phyloP scores from a whole-genome alignment of 2,329 filamentous ascomycete species.

The Apiospora koreana region DNA sequence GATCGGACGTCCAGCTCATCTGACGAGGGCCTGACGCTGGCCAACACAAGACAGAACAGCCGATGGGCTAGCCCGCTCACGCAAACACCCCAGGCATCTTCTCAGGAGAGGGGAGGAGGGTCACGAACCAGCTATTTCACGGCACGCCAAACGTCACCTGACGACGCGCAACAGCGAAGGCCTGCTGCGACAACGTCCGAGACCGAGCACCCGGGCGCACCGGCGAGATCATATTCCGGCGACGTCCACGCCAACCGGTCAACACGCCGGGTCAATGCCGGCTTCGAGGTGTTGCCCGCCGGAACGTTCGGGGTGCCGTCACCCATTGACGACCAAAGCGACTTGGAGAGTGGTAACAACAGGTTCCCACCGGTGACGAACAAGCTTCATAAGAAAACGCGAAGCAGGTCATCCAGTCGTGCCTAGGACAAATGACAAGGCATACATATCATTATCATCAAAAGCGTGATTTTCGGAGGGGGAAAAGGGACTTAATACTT shows the following conservation, averaged over 20 bases:
- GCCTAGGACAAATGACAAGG: not conserved
- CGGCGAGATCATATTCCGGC: conserved; percentile 30
- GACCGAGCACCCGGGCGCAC: conserved; percentile 10
- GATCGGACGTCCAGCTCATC: conserved; percentile 17
- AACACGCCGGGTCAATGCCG: conserved; percentile 28
- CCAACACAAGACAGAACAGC: conserved; percentile 6
- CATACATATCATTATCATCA: not conserved
- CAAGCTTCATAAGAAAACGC: conserved; percentile 24
- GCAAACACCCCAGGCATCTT: not conserved
- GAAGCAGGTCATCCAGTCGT: conserved; percentile 21
- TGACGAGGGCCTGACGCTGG: conserved; percentile 13
- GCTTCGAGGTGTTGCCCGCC: conserved; percentile 33
- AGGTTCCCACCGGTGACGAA: conserved; percentile 15
- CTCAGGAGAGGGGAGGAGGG: not conserved
- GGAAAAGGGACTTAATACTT: not conserved
- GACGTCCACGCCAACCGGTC: conserved; percentile 25
- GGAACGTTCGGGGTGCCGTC: conserved; percentile 22
- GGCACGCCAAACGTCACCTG: not conserved
- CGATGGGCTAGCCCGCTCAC: conserved; percentile 11
- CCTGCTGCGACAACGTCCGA: not conserved
- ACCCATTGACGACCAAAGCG: conserved; percentile 21
- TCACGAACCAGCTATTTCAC: conserved; percentile 3
- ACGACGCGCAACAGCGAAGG: not conserved
- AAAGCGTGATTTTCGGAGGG: not conserved
- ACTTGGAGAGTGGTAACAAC: conserved; percentile 22